Percentiles rank a stretch among this genome's conserved stretches.
phyloP scores from a whole-genome alignment of 179 eudicot genomes.

The Silene coronaria region DNA sequence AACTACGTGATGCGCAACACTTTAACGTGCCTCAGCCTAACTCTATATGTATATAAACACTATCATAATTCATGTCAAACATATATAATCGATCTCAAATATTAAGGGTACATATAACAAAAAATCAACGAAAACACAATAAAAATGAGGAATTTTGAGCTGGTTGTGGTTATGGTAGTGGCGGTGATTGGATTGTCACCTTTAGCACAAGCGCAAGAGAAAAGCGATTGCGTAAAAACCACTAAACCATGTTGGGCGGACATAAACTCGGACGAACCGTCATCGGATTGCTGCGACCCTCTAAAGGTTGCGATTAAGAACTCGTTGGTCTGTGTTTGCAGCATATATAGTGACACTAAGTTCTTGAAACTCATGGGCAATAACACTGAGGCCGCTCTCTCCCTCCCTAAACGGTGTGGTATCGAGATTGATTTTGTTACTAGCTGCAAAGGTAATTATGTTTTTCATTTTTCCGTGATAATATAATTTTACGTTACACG shows the following conservation, averaged over 20 bases:
- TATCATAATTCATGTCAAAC: not conserved
- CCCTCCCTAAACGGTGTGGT: constrained; percentile 25
- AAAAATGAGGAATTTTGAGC: constrained; percentile 14
- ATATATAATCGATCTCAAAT: not conserved
- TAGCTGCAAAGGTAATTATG: constrained; percentile 17
- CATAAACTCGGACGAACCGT: constrained; percentile 8
- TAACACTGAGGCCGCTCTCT: constrained; percentile 4
- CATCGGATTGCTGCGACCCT: constrained; percentile 17
- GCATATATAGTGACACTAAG: not conserved
- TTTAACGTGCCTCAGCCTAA: constrained; percentile 9
- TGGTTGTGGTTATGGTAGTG: constrained; percentile 4
- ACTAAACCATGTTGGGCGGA: constrained; percentile 6
- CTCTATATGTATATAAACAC: not conserved
- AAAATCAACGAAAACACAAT: not conserved
- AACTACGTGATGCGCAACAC: constrained; percentile 5
- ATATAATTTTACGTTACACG: no score
- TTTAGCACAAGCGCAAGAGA: constrained; percentile 6
- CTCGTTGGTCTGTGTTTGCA: constrained; percentile 18
- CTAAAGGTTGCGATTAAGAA: constrained; percentile 2
- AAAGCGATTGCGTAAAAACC: not conserved
- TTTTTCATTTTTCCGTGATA: not conserved
- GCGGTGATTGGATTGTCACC: not conserved
- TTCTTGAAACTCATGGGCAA: constrained; percentile 12
- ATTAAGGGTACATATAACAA: not conserved
- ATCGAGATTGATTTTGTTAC: constrained; percentile 8